Evolutionary conservation across 805 yeast species (phyloP).

Genomic region (Saccharomycopsis vini): DNA sequence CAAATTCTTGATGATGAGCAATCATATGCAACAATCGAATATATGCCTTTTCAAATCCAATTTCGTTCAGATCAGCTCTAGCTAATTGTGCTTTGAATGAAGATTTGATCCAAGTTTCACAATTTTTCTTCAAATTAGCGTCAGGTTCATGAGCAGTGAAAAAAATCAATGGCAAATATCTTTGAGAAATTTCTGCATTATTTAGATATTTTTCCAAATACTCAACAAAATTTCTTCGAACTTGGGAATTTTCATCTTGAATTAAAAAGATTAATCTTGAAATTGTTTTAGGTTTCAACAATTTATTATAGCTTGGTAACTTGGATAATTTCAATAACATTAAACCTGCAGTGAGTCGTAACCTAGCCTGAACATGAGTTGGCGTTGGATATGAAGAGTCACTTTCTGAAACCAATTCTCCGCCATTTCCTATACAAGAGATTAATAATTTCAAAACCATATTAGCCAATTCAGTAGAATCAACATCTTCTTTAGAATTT

Average conservation of each 20-base stretch:
- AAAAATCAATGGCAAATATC: constrained; percentile 58
- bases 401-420: constrained; percentile 54
- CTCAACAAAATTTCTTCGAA: constrained; percentile 44
- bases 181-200: constrained; percentile 46
- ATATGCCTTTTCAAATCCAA: constrained; percentile 56
- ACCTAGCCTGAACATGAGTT: constrained; percentile 43
- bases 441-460: constrained; percentile 61
- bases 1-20: constrained; percentile 66
- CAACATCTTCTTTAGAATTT: constrained; percentile 4
- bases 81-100: constrained; percentile 32
- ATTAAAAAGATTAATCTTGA: constrained; percentile 47
- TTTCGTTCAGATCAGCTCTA: constrained; percentile 22
- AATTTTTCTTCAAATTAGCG: constrained; percentile 36
- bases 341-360: constrained; percentile 62
- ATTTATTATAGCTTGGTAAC: constrained; percentile 38
- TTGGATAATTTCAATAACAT: constrained; percentile 57
- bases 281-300: constrained; percentile 45
- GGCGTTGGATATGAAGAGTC: constrained; percentile 58
- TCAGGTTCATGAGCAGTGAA: constrained; percentile 74
- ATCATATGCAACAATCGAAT: constrained; percentile 60
- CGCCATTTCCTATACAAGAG: constrained; percentile 63
- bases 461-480: constrained; percentile 32
- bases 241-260: constrained; percentile 56
- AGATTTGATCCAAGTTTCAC: constrained; percentile 65
- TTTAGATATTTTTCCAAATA: constrained; percentile 44